Evolutionary conservation across 352 stramenopile genomes (phyloP).

Genomic region (Phytophthora aleatoria): DNA sequence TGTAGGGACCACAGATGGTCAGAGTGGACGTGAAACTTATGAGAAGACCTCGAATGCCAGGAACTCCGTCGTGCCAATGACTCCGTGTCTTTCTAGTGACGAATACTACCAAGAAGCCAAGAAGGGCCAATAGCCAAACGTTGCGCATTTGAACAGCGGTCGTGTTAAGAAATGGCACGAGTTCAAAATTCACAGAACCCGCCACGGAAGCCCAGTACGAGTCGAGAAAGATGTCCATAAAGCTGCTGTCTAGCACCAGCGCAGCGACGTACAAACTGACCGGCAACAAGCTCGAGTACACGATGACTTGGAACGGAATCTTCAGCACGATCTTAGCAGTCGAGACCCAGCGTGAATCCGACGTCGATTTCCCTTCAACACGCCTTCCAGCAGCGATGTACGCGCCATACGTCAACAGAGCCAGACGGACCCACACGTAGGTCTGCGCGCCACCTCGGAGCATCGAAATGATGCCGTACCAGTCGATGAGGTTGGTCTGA

Average conservation of each 20-base stretch:
- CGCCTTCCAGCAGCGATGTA: constrained; percentile 1
- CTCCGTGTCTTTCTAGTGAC: constrained; percentile 11
- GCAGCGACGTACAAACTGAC: constrained; percentile 41
- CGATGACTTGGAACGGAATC: constrained; percentile 57
- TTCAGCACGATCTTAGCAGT: constrained; percentile 34
- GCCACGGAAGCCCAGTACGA: constrained; percentile 40
- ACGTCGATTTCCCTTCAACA: neutral
- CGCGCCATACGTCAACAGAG: constrained; percentile 22
- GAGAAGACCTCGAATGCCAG: constrained; percentile 34
- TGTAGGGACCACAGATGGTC: constrained; percentile 40
- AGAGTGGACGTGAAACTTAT: constrained; percentile 44
- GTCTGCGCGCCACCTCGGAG: constrained; percentile 39
- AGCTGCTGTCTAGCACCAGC: constrained; percentile 45
- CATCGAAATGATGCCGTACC: constrained; percentile 26
- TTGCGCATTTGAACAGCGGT: constrained; percentile 50
- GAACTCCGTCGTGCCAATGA: constrained; percentile 26
- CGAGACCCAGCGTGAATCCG: neutral
- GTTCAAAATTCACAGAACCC: constrained; percentile 24
- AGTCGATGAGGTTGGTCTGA: constrained; percentile 41
- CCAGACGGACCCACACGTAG: constrained; percentile 56
- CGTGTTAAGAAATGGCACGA: constrained; percentile 33
- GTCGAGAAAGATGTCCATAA: constrained; percentile 49
- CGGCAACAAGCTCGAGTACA: constrained; percentile 54
- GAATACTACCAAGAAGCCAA: constrained; percentile 31
- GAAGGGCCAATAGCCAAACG: constrained; percentile 48